These are phyloP conservation scores for Aspergillus ustus DNA, from an alignment of 2,329 filamentous ascomycete species.

Conservation along the genomic window DNA sequence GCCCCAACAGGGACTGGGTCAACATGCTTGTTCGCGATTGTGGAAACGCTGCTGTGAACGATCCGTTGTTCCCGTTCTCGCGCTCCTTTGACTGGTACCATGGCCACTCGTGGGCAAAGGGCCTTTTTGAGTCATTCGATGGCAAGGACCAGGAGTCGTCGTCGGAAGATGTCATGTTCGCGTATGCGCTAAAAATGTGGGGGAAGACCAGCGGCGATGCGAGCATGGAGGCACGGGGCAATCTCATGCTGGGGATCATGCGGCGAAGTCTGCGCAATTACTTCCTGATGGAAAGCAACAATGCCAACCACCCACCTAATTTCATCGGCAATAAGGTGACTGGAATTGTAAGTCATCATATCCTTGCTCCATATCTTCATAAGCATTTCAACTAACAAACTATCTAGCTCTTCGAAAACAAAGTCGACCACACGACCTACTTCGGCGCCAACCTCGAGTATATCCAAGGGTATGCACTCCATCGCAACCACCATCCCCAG, in stretches of 20 bases:
- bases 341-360: conserved; percentile 54
- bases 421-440: conserved; percentile 89
- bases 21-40: conserved; percentile 83
- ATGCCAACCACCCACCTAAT: conserved; percentile 71
- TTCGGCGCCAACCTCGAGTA: conserved; percentile 76
- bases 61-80: conserved; percentile 79
- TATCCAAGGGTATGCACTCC: conserved; percentile 59
- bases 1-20: conserved; percentile 75
- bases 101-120: conserved; percentile 88
- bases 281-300: conserved; percentile 76
- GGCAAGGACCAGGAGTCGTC: conserved; percentile 73
- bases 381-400: conserved; percentile 38
- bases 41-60: conserved; percentile 73
- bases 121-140: conserved; percentile 57
- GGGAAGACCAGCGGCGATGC: conserved; percentile 75
- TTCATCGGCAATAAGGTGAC: conserved; percentile 79
- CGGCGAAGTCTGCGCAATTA: conserved; percentile 75
- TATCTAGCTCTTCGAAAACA: conserved; percentile 81
- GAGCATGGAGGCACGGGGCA: conserved; percentile 80
- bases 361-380: not conserved
- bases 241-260: conserved; percentile 81
- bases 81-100: conserved; percentile 92
- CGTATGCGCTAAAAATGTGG: conserved; percentile 94
- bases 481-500: not conserved
- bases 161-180: conserved; percentile 86